Evolutionary conservation across 139 green algal species (phyloP).

Genomic region (Chlorella sorokiniana): DNA sequence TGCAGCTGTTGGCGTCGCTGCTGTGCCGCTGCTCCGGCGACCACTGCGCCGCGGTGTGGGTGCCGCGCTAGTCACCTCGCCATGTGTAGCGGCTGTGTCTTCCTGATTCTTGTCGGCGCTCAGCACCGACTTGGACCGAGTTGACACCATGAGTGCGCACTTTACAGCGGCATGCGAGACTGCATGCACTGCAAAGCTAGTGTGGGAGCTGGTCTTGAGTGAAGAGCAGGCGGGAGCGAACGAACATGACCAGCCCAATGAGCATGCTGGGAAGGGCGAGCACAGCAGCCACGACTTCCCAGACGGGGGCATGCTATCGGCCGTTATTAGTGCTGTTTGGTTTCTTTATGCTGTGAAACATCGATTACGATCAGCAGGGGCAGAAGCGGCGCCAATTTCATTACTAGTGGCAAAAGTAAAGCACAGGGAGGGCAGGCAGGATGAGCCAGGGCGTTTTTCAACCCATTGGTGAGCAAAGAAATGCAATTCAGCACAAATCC

Average conservation of each 20-base stretch:
- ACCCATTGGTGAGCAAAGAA: slow-evolving; percentile 19
- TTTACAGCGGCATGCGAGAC: background rate
- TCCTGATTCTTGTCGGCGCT: background rate
- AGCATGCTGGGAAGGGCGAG: no score
- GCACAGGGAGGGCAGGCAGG: background rate
- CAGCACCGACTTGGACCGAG: slow-evolving; percentile 14
- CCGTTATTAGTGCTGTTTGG: no score
- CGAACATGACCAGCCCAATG: no score
- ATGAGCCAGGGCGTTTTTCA: slow-evolving; percentile 48
- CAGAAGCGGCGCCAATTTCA: no score
- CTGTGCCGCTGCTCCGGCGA: slow-evolving; percentile 5
- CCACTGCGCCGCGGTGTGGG: background rate
- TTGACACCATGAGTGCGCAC: slow-evolving; percentile 44
- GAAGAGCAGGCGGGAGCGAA: no score
- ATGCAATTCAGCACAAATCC: background rate
- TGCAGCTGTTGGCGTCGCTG: background rate
- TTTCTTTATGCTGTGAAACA: no score
- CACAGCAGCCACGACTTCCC: no score
- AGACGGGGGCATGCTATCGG: no score
- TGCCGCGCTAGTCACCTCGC: slow-evolving; percentile 4
- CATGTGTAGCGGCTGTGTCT: slow-evolving; percentile 1
- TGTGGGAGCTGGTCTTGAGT: background rate
- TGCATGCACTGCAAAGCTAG: background rate
- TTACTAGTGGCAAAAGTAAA: no score
- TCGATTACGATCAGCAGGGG: no score